These are phyloP conservation scores for Flaveria sonorensis DNA, from an alignment of 129 eudicot genomes.

Conservation along the genomic window DNA sequence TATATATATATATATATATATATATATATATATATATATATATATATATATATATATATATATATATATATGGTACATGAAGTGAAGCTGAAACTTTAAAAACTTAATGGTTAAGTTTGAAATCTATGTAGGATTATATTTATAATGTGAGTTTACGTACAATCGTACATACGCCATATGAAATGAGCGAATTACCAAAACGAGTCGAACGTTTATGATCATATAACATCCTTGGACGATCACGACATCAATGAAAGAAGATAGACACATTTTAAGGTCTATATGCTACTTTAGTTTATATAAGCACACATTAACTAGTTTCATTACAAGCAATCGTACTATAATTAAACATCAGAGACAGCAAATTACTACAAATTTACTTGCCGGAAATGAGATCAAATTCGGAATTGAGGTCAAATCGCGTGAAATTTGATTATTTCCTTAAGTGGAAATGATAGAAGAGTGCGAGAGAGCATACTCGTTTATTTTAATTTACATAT, in stretches of 20 bases:
- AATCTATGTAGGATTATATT: too few relatives aligned
- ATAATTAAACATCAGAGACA: conserved; percentile 15
- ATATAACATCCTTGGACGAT: too few relatives aligned
- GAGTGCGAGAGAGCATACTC: conserved; percentile 42
- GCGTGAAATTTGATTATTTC: conserved; percentile 7
- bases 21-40: too few relatives aligned
- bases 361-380: background rate
- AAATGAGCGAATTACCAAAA: too few relatives aligned
- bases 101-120: too few relatives aligned
- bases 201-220: too few relatives aligned
- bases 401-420: conserved; percentile 3
- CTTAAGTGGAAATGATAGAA: conserved; percentile 30
- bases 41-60: too few relatives aligned
- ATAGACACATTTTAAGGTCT: background rate
- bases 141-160: too few relatives aligned
- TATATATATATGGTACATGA: too few relatives aligned
- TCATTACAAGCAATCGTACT: conserved; percentile 10
- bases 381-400: background rate
- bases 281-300: background rate
- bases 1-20: too few relatives aligned
- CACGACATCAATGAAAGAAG: background rate
- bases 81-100: too few relatives aligned
- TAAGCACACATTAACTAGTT: background rate
- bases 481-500: conserved; percentile 25
- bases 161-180: too few relatives aligned